Conservation (phyloP, 306 rosid genomes). For the Cucumis hystrix region DNA sequence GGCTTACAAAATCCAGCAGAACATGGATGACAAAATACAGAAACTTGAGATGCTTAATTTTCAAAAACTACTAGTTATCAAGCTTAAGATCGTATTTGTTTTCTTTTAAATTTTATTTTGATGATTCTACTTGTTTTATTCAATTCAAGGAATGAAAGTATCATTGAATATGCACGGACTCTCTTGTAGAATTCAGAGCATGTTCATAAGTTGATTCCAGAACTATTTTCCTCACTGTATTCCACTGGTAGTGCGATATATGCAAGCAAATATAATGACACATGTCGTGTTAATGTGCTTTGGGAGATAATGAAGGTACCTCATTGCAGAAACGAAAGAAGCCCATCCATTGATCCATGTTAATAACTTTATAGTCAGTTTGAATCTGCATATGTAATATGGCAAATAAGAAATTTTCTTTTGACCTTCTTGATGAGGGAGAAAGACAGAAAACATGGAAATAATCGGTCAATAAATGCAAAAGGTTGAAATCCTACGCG, state of each 20-base stretch:
- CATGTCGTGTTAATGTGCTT: neutral
- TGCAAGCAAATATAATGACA: neutral
- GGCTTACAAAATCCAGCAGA: no score
- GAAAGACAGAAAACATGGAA: neutral
- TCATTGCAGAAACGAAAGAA: conserved; percentile 92
- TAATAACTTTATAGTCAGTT: conserved; percentile 89
- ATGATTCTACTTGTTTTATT: neutral
- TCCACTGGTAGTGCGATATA: neutral
- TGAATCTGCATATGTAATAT: conserved; percentile 45
- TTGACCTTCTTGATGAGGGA: neutral
- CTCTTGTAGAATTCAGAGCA: neutral
- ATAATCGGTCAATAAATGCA: neutral
- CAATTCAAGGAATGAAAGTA: neutral
- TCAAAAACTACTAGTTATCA: no score
- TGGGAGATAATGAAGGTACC: conserved; percentile 24
- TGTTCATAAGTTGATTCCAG: neutral
- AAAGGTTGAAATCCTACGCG: neutral
- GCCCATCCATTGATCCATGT: conserved; percentile 98
- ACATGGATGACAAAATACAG: no score
- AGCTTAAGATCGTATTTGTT: no score
- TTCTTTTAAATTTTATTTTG: no score
- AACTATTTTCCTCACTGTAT: neutral
- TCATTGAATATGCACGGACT: neutral
- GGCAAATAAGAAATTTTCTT: conserved; percentile 7
- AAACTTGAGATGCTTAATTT: no score